Evolutionary conservation across 176 grass and related monocot species (phyloP), one percentile per base, ranked within the genome.

Genomic region (Bromus sterilis): DNA sequence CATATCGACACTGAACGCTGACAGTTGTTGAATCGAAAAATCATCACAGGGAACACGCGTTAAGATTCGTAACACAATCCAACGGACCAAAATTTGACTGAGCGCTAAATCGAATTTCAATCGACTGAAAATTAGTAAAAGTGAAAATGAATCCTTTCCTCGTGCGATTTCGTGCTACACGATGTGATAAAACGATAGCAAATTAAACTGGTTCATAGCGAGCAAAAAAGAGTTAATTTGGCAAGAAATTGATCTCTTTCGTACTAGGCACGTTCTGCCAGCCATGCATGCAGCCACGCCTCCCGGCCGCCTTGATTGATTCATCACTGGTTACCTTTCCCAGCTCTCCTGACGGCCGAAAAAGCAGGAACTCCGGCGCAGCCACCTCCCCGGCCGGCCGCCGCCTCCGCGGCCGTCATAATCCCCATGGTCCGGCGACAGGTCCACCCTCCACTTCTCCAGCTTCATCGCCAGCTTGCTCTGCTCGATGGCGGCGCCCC

Each of bases 401-500:
- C 65, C 23, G 70, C 82, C n/a, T n/a, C n/a, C 18, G 72, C 71
- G 49, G 0, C 61, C 9, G 31, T 40, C 55, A 44, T 71, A 1
- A 4, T 34, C 9, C 76, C 42, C 28, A 9, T 49, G 62, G 11
- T 74, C 82, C 8, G 89, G 87, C 75, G 76, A 88, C 66, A 97
- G 41, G 33, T 91, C 92, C 0, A 71, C 78, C 56, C 80, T 92
- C 77, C 87, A 94, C 73, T 55, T 90, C 82, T 92, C 94, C 6
- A 94, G 85, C 83, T 78, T 92, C 46, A 80, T 60, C 68, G 84
- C 66, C 20, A 92, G 77, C 36, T 79, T 83, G 68, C 43, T 84
- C 72, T 89, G 74, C 85, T 97, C 92, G 21, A 75, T 58, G 15
- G 63, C 74, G 9, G 63, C 71, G 72, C 57, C 75, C 56, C 51